phyloP scores from a whole-genome alignment of 1,139 yeast genomes.

The Lodderomyces pseudojiufengensis region DNA sequence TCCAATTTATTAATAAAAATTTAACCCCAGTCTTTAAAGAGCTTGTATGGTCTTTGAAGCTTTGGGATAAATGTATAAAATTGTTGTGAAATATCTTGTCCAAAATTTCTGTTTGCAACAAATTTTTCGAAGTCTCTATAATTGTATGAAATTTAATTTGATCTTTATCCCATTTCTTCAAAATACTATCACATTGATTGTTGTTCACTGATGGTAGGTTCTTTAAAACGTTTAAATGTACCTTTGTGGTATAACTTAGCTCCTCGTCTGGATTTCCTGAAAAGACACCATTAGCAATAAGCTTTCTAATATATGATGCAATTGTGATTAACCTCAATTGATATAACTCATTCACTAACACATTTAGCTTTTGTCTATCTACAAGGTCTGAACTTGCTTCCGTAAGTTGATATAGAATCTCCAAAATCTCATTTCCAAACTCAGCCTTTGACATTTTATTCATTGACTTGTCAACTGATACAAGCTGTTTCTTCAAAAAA shows the following conservation, averaged over 20 bases:
- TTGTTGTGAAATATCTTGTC: conserved; percentile 20
- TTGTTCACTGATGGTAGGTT: conserved; percentile 54
- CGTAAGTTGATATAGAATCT: conserved; percentile 44
- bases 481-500: conserved; percentile 25
- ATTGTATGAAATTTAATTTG: conserved; percentile 31
- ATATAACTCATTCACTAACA: conserved; percentile 54
- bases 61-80: conserved; percentile 13
- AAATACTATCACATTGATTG: conserved; percentile 48
- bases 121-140: conserved; percentile 26
- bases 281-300: conserved; percentile 81
- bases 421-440: conserved; percentile 48
- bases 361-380: conserved; percentile 38
- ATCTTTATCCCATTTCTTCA: conserved; percentile 36
- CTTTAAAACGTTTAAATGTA: conserved; percentile 49
- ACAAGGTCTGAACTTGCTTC: conserved; percentile 17
- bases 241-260: conserved; percentile 15
- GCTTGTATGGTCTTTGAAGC: conserved; percentile 8
- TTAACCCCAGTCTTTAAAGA: conserved; percentile 35
- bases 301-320: conserved; percentile 67
- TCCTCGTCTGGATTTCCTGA: conserved; percentile 39
- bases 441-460: conserved; percentile 31
- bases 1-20: conserved; percentile 41
- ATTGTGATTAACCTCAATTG: conserved; percentile 51
- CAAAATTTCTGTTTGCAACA: conserved; percentile 24
- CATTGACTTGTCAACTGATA: conserved; percentile 18